phyloP scores from a whole-genome alignment of 345 rosid species.

The Barbarea vulgaris region DNA sequence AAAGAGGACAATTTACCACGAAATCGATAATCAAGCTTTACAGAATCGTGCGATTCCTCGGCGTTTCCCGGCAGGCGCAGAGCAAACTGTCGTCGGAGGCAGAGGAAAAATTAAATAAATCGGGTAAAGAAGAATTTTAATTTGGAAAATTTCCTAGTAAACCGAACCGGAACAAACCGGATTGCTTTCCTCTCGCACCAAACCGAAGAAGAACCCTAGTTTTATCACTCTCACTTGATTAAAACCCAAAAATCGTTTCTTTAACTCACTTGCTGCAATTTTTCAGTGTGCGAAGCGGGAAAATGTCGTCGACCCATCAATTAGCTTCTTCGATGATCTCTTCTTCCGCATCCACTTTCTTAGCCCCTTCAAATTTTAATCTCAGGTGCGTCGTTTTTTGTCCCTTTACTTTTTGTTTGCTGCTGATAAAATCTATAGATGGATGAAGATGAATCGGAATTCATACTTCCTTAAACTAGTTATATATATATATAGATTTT shows the following conservation, averaged over 20 bases:
- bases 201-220: conserved; percentile 39
- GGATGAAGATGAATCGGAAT: not conserved
- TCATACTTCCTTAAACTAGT: not conserved
- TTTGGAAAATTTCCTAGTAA: not conserved
- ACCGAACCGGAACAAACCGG: conserved; percentile 31
- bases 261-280: not conserved
- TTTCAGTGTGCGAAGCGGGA: conserved; percentile 2
- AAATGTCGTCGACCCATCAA: conserved; percentile 35
- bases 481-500: not conserved
- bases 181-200: not conserved
- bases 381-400: conserved; percentile 22
- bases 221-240: conserved; percentile 3
- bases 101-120: not conserved
- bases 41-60: conserved; percentile 8
- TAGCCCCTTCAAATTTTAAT: conserved; percentile 36
- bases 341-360: conserved; percentile 38
- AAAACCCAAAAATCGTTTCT: conserved; percentile 11
- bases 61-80: conserved; percentile 2
- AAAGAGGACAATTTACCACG: not conserved
- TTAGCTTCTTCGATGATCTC: conserved; percentile 35
- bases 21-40: conserved; percentile 14
- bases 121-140: not conserved
- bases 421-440: not conserved
- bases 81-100: not conserved
- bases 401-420: not conserved